phyloP scores from a whole-genome alignment of 1,284 basidiomycete species.

The Marasmius tenuissimus region DNA sequence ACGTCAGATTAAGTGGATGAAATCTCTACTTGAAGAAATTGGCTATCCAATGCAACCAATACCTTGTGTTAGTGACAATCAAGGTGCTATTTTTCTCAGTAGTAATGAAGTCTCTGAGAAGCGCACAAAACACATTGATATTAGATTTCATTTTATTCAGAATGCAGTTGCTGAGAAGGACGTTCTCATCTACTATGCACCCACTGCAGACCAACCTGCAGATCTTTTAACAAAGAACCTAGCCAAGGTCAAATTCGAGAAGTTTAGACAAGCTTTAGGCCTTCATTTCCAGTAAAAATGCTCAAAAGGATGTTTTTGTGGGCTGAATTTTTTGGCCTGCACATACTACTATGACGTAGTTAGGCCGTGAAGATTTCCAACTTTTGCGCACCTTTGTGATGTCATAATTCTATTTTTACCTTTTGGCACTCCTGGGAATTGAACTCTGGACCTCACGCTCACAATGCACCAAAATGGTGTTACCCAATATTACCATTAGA shows the following conservation, averaged over 20 bases:
- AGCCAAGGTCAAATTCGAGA: background rate
- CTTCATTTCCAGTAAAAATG: too few species aligned
- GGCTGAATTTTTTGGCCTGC: too few species aligned
- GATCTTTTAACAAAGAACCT: slow-evolving; percentile 27
- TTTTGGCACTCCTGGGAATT: too few species aligned
- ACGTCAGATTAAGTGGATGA: slow-evolving; percentile 13
- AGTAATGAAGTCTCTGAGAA: slow-evolving; percentile 26
- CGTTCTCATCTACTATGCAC: slow-evolving; percentile 13
- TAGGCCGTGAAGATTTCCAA: too few species aligned
- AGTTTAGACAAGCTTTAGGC: too few species aligned
- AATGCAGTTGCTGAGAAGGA: slow-evolving; percentile 23
- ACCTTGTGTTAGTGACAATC: slow-evolving; percentile 34
- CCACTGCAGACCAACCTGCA: slow-evolving; percentile 21
- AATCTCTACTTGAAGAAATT: slow-evolving; percentile 21
- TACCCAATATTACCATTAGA: too few species aligned
- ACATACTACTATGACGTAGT: too few species aligned
- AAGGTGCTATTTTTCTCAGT: slow-evolving; percentile 31
- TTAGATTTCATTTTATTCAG: slow-evolving; percentile 34
- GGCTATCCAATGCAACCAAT: slow-evolving; percentile 8
- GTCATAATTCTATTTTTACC: too few species aligned
- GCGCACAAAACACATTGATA: slow-evolving; percentile 41
- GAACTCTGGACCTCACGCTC: too few species aligned
- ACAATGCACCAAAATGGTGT: too few species aligned
- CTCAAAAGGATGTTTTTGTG: too few species aligned
- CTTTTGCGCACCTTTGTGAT: too few species aligned